phyloP scores from a whole-genome alignment of 2,329 filamentous ascomycete genomes.

The Aspergillus aculeatus region DNA sequence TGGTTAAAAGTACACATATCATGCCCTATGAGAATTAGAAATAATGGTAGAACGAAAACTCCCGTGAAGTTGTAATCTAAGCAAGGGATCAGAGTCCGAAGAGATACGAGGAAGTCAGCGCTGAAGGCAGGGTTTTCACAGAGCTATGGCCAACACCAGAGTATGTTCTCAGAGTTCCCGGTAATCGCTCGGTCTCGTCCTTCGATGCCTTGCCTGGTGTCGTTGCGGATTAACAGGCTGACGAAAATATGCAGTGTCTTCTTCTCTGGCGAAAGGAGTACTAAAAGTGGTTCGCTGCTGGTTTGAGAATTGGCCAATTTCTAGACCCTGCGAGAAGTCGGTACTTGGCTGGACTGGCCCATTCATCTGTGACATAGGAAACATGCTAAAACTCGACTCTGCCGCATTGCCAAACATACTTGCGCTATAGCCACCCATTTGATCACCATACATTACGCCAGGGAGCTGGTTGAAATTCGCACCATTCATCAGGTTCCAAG shows the following conservation, averaged over 20 bases:
- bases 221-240: conserved; percentile 94
- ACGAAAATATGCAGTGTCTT: conserved; percentile 90
- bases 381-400: conserved; percentile 38
- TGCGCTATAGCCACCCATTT: conserved; percentile 30
- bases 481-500: conserved; percentile 48
- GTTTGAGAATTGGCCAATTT: conserved; percentile 52
- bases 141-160: neutral
- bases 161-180: conserved; percentile 63
- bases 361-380: conserved; percentile 34
- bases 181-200: conserved; percentile 86
- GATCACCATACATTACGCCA: conserved; percentile 37
- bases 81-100: neutral
- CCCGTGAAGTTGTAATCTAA: neutral
- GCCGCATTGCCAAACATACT: conserved; percentile 38
- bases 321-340: conserved; percentile 32
- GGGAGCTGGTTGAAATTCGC: conserved; percentile 40
- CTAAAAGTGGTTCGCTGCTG: conserved; percentile 57
- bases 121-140: neutral
- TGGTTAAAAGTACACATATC: neutral
- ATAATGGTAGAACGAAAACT: neutral
- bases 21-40: neutral
- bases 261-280: conserved; percentile 59
- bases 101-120: neutral
- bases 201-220: conserved; percentile 75
- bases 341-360: conserved; percentile 31